A percentile compares a stretch with the other conserved stretches of the same genome.
These are phyloP conservation scores for Lignosus rhinocerotis DNA, from an alignment of 1,284 basidiomycete species.

Conservation along the genomic window DNA sequence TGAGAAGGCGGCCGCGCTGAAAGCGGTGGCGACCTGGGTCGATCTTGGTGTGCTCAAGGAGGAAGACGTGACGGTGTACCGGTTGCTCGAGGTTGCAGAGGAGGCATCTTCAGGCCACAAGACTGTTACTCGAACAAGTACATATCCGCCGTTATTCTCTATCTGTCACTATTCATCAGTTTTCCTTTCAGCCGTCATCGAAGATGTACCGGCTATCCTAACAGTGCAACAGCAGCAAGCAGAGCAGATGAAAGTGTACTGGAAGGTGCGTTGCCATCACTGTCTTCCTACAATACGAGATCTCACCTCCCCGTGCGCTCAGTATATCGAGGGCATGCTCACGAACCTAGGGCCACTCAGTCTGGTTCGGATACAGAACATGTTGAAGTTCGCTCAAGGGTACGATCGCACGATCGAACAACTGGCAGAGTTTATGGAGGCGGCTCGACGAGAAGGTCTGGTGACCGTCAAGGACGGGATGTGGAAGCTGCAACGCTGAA, in stretches of 20 bases:
- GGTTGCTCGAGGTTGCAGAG: conserved; percentile 60
- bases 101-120: conserved; percentile 15
- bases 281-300: background rate
- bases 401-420: conserved; percentile 81
- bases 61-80: conserved; percentile 56
- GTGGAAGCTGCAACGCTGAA: conserved; percentile 61
- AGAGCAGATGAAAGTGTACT: conserved; percentile 83
- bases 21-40: conserved; percentile 82
- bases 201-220: conserved; percentile 52
- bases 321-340: conserved; percentile 86
- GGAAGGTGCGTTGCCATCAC: conserved; percentile 59
- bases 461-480: conserved; percentile 71
- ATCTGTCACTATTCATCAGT: background rate
- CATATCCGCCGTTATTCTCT: background rate
- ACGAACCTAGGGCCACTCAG: conserved; percentile 76
- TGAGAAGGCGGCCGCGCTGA: conserved; percentile 63
- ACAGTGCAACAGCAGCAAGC: conserved; percentile 75
- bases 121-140: conserved; percentile 24
- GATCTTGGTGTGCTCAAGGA: conserved; percentile 80
- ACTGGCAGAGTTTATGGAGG: conserved; percentile 74
- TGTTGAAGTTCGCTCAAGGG: conserved; percentile 78
- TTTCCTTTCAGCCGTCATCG: conserved; percentile 32
- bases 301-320: background rate
- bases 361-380: conserved; percentile 77
- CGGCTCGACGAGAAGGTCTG: conserved; percentile 72